Evolutionary conservation across 192 early-diverging fungal species (phyloP).

Genomic region (Coemansia sp.): DNA sequence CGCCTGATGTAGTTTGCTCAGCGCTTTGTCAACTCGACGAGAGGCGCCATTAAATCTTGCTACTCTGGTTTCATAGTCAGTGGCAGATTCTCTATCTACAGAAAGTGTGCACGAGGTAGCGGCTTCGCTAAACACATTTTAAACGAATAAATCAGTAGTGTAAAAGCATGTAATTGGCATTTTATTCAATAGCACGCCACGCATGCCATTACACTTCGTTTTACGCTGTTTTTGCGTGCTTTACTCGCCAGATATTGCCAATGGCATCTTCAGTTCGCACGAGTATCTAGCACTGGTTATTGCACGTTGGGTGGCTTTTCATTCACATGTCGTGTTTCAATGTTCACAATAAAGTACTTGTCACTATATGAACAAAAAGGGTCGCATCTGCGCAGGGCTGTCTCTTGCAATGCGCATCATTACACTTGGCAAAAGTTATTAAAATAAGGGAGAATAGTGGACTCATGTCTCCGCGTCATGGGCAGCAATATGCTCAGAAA

Average conservation of each 20-base stretch:
- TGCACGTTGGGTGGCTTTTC: neutral
- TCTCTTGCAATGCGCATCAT: neutral
- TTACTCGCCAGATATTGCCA: neutral
- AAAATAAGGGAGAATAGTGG: neutral
- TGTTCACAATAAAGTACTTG: neutral
- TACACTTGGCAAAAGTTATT: neutral
- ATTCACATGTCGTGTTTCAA: neutral
- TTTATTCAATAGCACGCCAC: too few relatives aligned
- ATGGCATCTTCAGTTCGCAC: neutral
- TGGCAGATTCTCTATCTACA: neutral
- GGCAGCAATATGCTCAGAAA: constrained; percentile 16
- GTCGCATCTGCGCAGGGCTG: too few relatives aligned
- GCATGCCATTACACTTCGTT: too few relatives aligned
- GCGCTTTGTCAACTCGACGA: neutral
- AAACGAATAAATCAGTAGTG: too few relatives aligned
- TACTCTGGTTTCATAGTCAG: neutral
- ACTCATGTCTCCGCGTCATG: neutral
- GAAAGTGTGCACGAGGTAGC: neutral
- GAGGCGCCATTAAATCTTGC: neutral
- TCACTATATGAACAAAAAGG: neutral
- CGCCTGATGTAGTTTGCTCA: too few relatives aligned
- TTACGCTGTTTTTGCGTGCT: neutral
- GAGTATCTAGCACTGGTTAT: neutral
- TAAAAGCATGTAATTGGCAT: too few relatives aligned
- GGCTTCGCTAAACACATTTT: neutral